These are phyloP conservation scores for Aspergillus asperescens DNA, from an alignment of 495 filamentous ascomycete genomes.

Conservation along the genomic window DNA sequence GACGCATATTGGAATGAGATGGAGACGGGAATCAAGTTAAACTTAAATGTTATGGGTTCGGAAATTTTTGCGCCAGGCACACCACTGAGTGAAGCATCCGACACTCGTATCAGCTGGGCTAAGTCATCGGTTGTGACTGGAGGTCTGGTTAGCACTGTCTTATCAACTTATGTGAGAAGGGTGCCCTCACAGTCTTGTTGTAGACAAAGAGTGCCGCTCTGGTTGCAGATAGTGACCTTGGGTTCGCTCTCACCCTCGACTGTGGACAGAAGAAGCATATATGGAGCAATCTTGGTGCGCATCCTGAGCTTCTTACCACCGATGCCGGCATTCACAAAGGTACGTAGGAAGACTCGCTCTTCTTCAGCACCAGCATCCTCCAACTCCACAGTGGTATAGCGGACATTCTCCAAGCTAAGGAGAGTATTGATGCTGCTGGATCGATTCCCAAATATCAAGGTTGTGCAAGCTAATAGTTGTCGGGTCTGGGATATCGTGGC, in stretches of 20 bases:
- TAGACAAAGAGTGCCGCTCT: slow-evolving; percentile 37
- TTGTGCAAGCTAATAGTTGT: slow-evolving; percentile 24
- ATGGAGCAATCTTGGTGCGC: slow-evolving; percentile 36
- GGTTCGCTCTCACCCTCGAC: slow-evolving; percentile 39
- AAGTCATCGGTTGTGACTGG: slow-evolving; percentile 23
- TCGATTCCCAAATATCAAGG: slow-evolving; percentile 35
- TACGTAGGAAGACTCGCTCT: slow-evolving; percentile 37
- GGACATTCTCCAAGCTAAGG: slow-evolving; percentile 25
- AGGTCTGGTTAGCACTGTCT: neutral
- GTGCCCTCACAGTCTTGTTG: slow-evolving; percentile 32
- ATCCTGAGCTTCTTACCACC: slow-evolving; percentile 36
- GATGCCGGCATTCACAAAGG: slow-evolving; percentile 41
- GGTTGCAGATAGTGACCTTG: slow-evolving; percentile 40
- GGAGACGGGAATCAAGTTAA: slow-evolving; percentile 26
- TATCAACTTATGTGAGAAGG: neutral
- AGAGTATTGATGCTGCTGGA: slow-evolving; percentile 22
- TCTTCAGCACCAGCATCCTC: slow-evolving; percentile 38
- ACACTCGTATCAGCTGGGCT: slow-evolving; percentile 17
- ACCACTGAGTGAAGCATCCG: slow-evolving; percentile 15
- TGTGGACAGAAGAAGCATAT: slow-evolving; percentile 38
- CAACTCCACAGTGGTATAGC: slow-evolving; percentile 35
- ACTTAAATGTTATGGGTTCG: slow-evolving; percentile 31
- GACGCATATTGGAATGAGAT: slow-evolving; percentile 32
- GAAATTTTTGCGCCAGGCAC: slow-evolving; percentile 19
- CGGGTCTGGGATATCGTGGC: slow-evolving; percentile 29